Evolutionary conservation across 352 stramenopile species (phyloP), one percentile per base, ranked within the genome.

Genomic region (Pelagophyceae sp.): DNA sequence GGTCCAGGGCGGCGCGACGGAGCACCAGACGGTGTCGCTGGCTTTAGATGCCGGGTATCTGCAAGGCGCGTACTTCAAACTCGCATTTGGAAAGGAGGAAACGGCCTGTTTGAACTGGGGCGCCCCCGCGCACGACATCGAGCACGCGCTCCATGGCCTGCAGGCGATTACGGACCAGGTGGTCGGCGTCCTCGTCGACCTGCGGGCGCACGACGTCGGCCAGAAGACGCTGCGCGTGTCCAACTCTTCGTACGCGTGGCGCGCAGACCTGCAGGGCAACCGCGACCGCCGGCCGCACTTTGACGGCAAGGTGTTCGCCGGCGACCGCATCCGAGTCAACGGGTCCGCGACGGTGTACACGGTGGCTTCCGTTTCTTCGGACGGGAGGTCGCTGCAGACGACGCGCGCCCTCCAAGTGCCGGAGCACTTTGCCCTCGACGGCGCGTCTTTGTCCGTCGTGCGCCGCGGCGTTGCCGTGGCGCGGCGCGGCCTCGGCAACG

Each of bases 11-110:
- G 72, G 72, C 60, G 72, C 60, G 32, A 70, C 60, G 1, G 54
- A 71, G 31, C 6, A 25, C 11, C 50, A 96, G 85, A 82, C 86
- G 33, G 75, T 98, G 2, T 87, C 91, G 6, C 88, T 98, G 40
- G 91, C 92, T 77, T 92, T 89, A 0, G 85, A 94, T 38, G 83
- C 81, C 1, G 98, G 97, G 79, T 82, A 84, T 0, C 82, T 98
- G 0, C 80, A 90, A 50, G 89, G 87, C 32, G 95, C 92, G 1
- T 92, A 93, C 17, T 85, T 91, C 45, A 93, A 97, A 81, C 84
- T 97, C 20, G 92, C 98, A 72, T 78, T 82, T 38, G 71, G 65
- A 0, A 76, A 71, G 67, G 80, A 87, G 29, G 81, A 72, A 27
- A 87, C 86, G 35, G 25, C 75, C n/a, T 90, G 86, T 80, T 50